Evolutionary conservation across 2,329 filamentous ascomycete species (phyloP).

Genomic region (Fusarium sp.): DNA sequence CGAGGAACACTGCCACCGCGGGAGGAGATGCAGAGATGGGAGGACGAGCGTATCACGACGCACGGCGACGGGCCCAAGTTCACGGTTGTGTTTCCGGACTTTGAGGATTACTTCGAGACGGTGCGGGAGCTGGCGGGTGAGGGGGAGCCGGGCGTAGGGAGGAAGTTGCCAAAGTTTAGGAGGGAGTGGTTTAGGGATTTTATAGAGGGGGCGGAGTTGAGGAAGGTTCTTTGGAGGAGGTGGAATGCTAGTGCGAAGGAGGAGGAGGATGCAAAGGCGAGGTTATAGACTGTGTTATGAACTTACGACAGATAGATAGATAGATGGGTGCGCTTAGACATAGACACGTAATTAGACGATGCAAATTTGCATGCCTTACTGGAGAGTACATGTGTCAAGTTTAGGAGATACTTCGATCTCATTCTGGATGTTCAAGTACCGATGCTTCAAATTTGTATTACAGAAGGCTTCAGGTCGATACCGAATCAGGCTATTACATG

Average conservation of each 20-base stretch:
- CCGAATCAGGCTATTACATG: too few relatives aligned
- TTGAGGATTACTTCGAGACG: conserved; percentile 74
- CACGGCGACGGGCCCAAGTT: conserved; percentile 70
- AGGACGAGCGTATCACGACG: conserved; percentile 63
- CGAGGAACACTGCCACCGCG: conserved; percentile 63
- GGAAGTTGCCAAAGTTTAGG: conserved; percentile 60
- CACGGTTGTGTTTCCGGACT: conserved; percentile 69
- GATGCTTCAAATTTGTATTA: too few relatives aligned
- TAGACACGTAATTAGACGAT: background rate
- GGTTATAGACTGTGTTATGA: conserved; percentile 1
- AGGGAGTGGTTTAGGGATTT: conserved; percentile 64
- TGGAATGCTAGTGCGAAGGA: conserved; percentile 55
- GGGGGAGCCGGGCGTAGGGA: conserved; percentile 57
- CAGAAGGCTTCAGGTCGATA: too few relatives aligned
- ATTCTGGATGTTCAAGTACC: too few relatives aligned
- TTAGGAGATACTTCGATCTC: too few relatives aligned
- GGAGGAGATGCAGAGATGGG: conserved; percentile 67
- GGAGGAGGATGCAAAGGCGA: background rate
- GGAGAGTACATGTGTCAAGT: background rate
- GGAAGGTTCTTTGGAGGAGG: conserved; percentile 70
- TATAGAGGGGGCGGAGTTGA: conserved; percentile 65
- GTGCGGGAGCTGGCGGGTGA: conserved; percentile 64
- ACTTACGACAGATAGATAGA: too few relatives aligned
- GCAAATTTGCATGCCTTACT: too few relatives aligned
- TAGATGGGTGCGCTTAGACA: background rate